Evolutionary conservation across 1,139 yeast genomes (phyloP), one percentile per base, ranked within the genome.

Genomic region (Scheffersomyces segobiensis): DNA sequence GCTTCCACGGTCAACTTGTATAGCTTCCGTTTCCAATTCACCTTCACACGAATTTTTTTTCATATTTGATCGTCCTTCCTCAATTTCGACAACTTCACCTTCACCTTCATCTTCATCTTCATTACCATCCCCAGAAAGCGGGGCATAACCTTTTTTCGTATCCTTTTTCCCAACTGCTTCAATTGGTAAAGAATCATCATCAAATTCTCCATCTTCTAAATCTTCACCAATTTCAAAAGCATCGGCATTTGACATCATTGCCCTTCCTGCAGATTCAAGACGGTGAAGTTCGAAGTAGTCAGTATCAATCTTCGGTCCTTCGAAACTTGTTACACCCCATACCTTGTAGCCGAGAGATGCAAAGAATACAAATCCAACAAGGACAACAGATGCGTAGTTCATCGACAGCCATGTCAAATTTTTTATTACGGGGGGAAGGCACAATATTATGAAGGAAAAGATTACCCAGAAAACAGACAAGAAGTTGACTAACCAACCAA

Each of bases 361-460:
- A 49, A 83, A 66, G 0, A 77, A 66, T 0, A 84, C 71, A 62
- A 88, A 86, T 1, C 80, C 66, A 0, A 78, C 58, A 59, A 88
- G 84, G 3, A 88, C 95, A 19, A 83, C 82, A 21, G 87, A 72
- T 0, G 96, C 91, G 69, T 89, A 91, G 71, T 91, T 91, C 93
- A 91, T 89, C 8, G 86, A 80, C 20, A 71, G 70, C 66, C 84
- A 80, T 4, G 85, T 83, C 18, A 91, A 83, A 50, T 71, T 63
- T 56, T 89, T 90, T 57, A 89, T 78, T 50, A 86, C 86, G 0
- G 93, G 89, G 1, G 97, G 97, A 70, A 89, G 76, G 63, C 95
- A 89, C 53, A 91, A 80, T 2, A 89, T 78, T 52, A 89, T 74
- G 59, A 87, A 79, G 57, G 91, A 87, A 53, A 88, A 72, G 26